Conservation (phyloP, 371 early-diverging fungal species). For the Nematocida minor region DNA sequence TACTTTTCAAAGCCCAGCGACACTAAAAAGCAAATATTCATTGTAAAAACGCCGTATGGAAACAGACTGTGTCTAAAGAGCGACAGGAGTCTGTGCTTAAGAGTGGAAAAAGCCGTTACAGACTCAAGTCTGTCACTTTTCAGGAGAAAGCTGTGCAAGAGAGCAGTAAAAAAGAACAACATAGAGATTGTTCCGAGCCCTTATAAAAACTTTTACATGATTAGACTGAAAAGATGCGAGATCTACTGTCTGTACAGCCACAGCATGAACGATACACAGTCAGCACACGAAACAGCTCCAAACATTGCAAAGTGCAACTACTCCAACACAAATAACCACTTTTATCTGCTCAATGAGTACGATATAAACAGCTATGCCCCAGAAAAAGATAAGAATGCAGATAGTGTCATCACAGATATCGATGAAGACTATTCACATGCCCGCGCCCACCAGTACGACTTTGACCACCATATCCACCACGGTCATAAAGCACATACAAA, state of each 20-base stretch:
- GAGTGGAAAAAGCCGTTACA: neutral
- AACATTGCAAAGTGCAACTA: neutral
- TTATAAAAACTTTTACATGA: slow-evolving; percentile 11
- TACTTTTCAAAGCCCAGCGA: neutral
- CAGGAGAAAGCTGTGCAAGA: neutral
- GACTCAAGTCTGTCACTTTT: neutral
- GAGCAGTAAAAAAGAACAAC: neutral
- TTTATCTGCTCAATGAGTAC: neutral
- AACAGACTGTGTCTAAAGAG: neutral
- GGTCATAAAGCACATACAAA: no score
- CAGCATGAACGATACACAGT: neutral
- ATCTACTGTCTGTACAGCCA: slow-evolving; percentile 22
- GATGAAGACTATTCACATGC: neutral
- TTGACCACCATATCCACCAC: no score
- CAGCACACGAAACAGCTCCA: neutral
- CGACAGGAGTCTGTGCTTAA: neutral
- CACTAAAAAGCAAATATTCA: neutral
- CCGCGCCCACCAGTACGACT: no score
- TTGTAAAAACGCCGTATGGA: neutral
- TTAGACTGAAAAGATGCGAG: neutral
- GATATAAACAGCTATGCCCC: neutral
- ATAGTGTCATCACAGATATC: neutral
- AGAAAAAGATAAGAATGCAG: no score
- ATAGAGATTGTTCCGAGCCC: neutral
- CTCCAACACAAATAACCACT: slow-evolving; percentile 42